These are phyloP conservation scores for Chaetoceros muelleri DNA, from an alignment of 108 stramenopile genomes.

Conservation along the genomic window DNA sequence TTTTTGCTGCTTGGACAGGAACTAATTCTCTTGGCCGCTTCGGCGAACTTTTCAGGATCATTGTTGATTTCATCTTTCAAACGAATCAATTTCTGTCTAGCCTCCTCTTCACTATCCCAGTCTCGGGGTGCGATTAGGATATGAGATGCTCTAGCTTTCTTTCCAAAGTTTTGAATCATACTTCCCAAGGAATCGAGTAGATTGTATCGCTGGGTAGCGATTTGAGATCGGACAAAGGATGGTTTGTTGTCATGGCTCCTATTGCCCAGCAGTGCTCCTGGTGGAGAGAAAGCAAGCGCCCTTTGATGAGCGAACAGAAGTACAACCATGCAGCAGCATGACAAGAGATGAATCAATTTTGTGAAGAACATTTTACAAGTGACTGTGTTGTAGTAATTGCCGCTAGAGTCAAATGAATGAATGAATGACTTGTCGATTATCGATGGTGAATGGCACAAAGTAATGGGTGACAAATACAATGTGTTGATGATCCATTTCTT, in stretches of 20 bases:
- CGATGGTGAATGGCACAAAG: too few relatives aligned
- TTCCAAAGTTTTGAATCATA: conserved; percentile 1
- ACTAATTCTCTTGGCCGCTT: conserved; percentile 31
- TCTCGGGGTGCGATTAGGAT: conserved; percentile 28
- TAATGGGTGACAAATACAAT: too few relatives aligned
- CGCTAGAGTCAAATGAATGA: too few relatives aligned
- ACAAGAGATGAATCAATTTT: too few relatives aligned
- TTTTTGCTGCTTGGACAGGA: conserved; percentile 33
- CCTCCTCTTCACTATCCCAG: conserved; percentile 23
- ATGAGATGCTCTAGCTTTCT: conserved; percentile 20
- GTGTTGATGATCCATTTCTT: too few relatives aligned
- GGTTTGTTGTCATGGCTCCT: not conserved
- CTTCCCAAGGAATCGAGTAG: conserved; percentile 4
- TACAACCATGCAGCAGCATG: too few relatives aligned
- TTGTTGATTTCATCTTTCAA: conserved; percentile 34
- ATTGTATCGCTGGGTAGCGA: not conserved
- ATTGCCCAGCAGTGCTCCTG: too few relatives aligned
- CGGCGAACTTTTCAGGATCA: conserved; percentile 32
- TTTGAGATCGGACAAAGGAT: not conserved
- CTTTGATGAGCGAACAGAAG: too few relatives aligned
- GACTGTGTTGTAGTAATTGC: too few relatives aligned
- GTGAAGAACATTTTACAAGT: too few relatives aligned
- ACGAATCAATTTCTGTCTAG: conserved; percentile 30
- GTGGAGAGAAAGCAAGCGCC: too few relatives aligned
- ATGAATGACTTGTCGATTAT: too few relatives aligned